Percentiles rank a stretch among this genome's conserved stretches.
Evolutionary conservation across 2,329 filamentous ascomycete species (phyloP).

Genomic region (Colletotrichum cereale): DNA sequence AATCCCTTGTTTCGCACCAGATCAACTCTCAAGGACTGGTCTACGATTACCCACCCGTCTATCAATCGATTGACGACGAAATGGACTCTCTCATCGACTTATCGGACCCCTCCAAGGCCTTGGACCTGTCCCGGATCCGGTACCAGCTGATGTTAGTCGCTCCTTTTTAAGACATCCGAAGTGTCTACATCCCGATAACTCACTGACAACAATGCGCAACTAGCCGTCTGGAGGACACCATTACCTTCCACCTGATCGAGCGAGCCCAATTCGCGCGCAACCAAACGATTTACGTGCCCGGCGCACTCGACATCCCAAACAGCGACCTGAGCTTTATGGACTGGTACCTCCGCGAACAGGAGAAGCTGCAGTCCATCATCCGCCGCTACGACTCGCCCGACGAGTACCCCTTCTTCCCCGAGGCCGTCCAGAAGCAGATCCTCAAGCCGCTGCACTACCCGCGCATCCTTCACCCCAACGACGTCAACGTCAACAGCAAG

Average conservation of each 20-base stretch:
- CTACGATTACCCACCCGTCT: constrained; percentile 8
- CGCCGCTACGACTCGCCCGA: constrained; percentile 96
- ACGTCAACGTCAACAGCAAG: constrained; percentile 89
- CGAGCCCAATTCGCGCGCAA: constrained; percentile 98
- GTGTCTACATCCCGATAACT: constrained; percentile 16
- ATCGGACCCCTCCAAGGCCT: constrained; percentile 83
- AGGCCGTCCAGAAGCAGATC: constrained; percentile 82
- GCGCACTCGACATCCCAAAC: constrained; percentile 82
- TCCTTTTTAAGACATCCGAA: constrained; percentile 27
- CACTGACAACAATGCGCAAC: background rate
- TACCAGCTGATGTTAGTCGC: constrained; percentile 86
- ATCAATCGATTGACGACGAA: constrained; percentile 39
- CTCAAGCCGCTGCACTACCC: constrained; percentile 92
- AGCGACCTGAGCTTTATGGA: constrained; percentile 86
- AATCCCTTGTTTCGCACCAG: constrained; percentile 22
- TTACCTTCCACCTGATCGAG: constrained; percentile 97
- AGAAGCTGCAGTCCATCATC: constrained; percentile 90
- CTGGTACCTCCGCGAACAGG: constrained; percentile 92
- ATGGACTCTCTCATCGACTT: constrained; percentile 96
- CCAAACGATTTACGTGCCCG: constrained; percentile 84
- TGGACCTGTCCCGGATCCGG: constrained; percentile 92
- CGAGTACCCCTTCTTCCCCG: constrained; percentile 97
- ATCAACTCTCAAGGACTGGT: background rate
- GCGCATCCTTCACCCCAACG: constrained; percentile 85
- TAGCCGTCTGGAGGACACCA: constrained; percentile 96